Evolutionary conservation across 176 grass and related monocot species (phyloP).

Genomic region (Avena atlantica): DNA sequence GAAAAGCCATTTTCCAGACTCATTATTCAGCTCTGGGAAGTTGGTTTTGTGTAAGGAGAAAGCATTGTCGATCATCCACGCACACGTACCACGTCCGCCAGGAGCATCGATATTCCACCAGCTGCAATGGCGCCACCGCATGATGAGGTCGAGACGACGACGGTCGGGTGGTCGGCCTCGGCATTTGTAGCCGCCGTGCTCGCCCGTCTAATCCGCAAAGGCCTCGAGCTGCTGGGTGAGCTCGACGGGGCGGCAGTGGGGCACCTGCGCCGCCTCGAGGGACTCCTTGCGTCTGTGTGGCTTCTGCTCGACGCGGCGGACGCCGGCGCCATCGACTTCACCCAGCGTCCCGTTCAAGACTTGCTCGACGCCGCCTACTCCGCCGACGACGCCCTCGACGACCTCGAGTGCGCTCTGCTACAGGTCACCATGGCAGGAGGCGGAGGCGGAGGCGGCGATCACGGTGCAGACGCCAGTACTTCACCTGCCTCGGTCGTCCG

Average conservation of each 20-base stretch:
- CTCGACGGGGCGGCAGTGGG: slow-evolving; percentile 31
- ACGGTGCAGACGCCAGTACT: too few species aligned
- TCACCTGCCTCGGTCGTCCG: not conserved
- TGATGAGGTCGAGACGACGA: not conserved
- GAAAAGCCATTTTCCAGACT: not conserved
- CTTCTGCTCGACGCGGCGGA: slow-evolving; percentile 50
- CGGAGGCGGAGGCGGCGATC: not conserved
- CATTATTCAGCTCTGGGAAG: not conserved
- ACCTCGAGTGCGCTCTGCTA: slow-evolving; percentile 13
- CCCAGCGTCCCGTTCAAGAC: slow-evolving; percentile 37
- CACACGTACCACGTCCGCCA: not conserved
- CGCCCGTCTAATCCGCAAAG: slow-evolving; percentile 47
- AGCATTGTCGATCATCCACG: not conserved
- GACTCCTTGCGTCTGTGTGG: slow-evolving; percentile 43
- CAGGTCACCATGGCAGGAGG: not conserved
- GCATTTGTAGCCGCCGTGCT: slow-evolving; percentile 51
- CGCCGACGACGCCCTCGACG: slow-evolving; percentile 43
- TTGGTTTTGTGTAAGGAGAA: not conserved
- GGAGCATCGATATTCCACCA: not conserved
- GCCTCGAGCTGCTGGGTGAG: slow-evolving; percentile 20
- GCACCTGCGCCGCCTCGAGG: slow-evolving; percentile 57
- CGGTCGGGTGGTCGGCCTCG: slow-evolving; percentile 40
- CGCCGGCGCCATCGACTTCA: slow-evolving; percentile 42
- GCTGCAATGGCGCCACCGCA: slow-evolving; percentile 33
- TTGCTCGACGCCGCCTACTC: slow-evolving; percentile 46